Percentiles rank a stretch among this genome's conserved stretches.
Evolutionary conservation across 2,329 filamentous ascomycete genomes (phyloP).

Genomic region (Monosporascus sp.): DNA sequence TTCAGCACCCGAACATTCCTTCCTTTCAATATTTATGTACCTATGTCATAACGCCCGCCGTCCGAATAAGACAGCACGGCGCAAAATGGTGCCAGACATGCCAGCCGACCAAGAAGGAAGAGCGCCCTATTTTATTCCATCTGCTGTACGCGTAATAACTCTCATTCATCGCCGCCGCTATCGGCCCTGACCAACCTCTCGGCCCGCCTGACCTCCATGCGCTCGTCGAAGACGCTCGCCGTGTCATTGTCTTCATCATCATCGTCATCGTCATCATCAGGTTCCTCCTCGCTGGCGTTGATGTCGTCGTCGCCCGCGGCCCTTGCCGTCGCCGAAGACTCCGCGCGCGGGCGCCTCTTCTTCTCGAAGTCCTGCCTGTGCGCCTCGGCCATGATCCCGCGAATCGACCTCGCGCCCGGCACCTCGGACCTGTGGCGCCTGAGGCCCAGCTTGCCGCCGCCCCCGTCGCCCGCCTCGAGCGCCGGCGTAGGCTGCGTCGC

Average conservation of each 20-base stretch:
- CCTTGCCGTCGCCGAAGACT: slow-evolving; percentile 8
- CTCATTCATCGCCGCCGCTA: background rate
- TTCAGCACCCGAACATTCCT: too few relatives aligned
- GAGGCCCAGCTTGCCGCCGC: slow-evolving; percentile 2
- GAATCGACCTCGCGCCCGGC: slow-evolving; percentile 33
- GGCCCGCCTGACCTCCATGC: slow-evolving; percentile 15
- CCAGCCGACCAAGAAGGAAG: too few relatives aligned
- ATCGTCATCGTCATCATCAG: slow-evolving; percentile 22
- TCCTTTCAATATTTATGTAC: too few relatives aligned
- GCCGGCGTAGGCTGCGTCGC: slow-evolving; percentile 9
- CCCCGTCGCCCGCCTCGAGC: slow-evolving; percentile 13
- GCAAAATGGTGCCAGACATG: too few relatives aligned
- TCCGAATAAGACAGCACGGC: too few relatives aligned
- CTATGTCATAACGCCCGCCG: too few relatives aligned
- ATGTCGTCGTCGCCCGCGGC: background rate
- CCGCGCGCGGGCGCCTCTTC: slow-evolving; percentile 48
- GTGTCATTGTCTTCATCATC: slow-evolving; percentile 27
- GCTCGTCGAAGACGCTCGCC: slow-evolving; percentile 19
- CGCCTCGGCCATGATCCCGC: slow-evolving; percentile 70
- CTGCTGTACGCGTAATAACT: too few relatives aligned
- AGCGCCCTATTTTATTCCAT: too few relatives aligned
- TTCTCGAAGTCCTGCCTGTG: slow-evolving; percentile 92
- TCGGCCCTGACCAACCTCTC: slow-evolving; percentile 13
- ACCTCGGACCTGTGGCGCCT: slow-evolving; percentile 16
- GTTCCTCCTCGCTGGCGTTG: background rate